Evolutionary conservation across 2,329 filamentous ascomycete genomes (phyloP).

Genomic region (Colletotrichum lini): DNA sequence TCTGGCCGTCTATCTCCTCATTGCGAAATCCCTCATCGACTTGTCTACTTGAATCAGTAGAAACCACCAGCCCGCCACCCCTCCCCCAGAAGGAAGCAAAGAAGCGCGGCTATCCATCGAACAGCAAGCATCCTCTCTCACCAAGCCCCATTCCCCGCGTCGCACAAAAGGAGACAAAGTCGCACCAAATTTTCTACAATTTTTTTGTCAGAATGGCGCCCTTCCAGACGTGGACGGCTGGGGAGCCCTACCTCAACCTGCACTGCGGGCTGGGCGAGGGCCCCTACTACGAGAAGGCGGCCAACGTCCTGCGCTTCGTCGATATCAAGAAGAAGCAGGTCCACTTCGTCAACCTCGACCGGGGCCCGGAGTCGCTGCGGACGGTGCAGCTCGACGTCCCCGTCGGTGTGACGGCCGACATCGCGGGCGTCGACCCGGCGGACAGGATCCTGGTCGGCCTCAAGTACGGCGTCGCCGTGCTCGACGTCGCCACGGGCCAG

Average conservation of each 20-base stretch:
- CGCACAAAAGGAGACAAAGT: background rate
- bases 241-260: slow-evolving; percentile 71
- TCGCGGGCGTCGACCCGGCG: slow-evolving; percentile 73
- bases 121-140: background rate
- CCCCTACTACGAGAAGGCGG: slow-evolving; percentile 78
- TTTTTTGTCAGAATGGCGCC: slow-evolving; percentile 48
- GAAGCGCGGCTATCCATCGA: background rate
- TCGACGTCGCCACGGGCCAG: slow-evolving; percentile 73
- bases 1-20: slow-evolving; percentile 20
- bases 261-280: slow-evolving; percentile 80
- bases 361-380: slow-evolving; percentile 74
- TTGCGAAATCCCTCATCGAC: slow-evolving; percentile 22
- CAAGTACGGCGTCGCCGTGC: slow-evolving; percentile 85
- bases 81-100: too few relatives aligned
- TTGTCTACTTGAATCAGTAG: too few relatives aligned
- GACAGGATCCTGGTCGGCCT: slow-evolving; percentile 82
- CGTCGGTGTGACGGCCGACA: slow-evolving; percentile 82
- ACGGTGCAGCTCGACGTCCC: slow-evolving; percentile 71
- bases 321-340: slow-evolving; percentile 86
- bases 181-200: background rate
- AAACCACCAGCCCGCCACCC: too few relatives aligned
- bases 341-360: slow-evolving; percentile 77
- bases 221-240: slow-evolving; percentile 66
- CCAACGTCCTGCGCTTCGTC: slow-evolving; percentile 80
- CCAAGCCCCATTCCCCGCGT: too few relatives aligned